Evolutionary conservation across 495 filamentous ascomycete genomes (phyloP), one percentile per base, ranked within the genome.

Genomic region (Podospora sp.): DNA sequence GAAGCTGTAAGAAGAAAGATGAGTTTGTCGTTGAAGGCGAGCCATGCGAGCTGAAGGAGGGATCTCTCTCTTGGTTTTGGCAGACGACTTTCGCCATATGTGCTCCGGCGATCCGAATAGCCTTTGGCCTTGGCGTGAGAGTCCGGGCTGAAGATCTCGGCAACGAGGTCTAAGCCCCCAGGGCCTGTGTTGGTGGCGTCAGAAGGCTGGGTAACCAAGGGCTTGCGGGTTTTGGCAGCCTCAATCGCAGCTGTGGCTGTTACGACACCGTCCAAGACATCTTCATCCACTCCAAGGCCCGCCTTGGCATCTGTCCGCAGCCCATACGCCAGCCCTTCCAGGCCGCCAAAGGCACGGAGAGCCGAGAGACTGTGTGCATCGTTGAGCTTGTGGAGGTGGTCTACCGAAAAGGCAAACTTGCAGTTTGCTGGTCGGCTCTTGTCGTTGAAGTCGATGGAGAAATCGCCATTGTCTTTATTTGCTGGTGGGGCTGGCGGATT

Each of bases 21-120:
- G 51, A 94, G 81, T 29, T 93, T 89, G 63, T 94, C 91, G 67
- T 93, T 91, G 73, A 91, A 91, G 9, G 90, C 90, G 68, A 88
- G 86, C 91, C 91, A 94, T 65, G 92, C 87, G 21, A 93, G 70
- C 66, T 85, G 81, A 67, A 88, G 82, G 64, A 94, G 84, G 40
- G 81, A 86, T 52, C 90, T 88, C 25, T 87, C 83, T 65, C 92
- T 88, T 68, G 89, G 87, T 63, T 83, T 83, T 0, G 91, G 91
- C 21, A 94, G 73, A 63, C 83, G 76, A 67, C 92, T 92, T 68
- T 89, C 85, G 50, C 82, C 68, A 59, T 76, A 94, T 14, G 92
- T 78, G 22, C 89, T 82, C 67, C 87, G 86, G 53, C 91, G 83
- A 70, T 90, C 88, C 18, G 81, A 72, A 65, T 87, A 90, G 35